These are phyloP conservation scores for Leccinum rimulosum DNA, from an alignment of 768 basidiomycete species.

Conservation along the genomic window DNA sequence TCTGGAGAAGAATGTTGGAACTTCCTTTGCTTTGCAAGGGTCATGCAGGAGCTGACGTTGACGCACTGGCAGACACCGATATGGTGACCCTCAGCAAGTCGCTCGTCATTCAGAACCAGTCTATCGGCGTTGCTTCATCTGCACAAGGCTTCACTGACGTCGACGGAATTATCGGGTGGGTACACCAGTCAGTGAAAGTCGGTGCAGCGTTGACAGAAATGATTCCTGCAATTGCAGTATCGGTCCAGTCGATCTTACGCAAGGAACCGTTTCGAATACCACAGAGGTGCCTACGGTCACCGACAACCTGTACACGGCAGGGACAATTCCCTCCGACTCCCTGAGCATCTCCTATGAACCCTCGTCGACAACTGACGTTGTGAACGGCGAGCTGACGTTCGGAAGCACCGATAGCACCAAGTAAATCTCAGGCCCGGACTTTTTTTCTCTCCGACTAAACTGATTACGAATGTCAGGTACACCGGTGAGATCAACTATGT, in stretches of 20 bases:
- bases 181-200: background rate
- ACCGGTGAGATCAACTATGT: slow-evolving; percentile 36
- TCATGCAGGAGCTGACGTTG: slow-evolving; percentile 1
- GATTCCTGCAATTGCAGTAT: slow-evolving; percentile 31
- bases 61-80: slow-evolving; percentile 39
- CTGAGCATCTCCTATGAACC: slow-evolving; percentile 55
- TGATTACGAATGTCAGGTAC: slow-evolving; percentile 20
- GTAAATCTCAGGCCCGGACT: slow-evolving; percentile 22
- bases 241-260: slow-evolving; percentile 51
- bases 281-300: slow-evolving; percentile 50
- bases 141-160: slow-evolving; percentile 43
- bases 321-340: slow-evolving; percentile 42
- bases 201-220: background rate
- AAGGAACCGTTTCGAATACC: slow-evolving; percentile 40
- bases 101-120: slow-evolving; percentile 46
- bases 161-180: slow-evolving; percentile 53
- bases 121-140: slow-evolving; percentile 45
- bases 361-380: slow-evolving; percentile 47
- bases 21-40: background rate
- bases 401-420: slow-evolving; percentile 48
- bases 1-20: slow-evolving; percentile 48
- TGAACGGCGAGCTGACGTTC: slow-evolving; percentile 58
- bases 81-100: slow-evolving; percentile 39
- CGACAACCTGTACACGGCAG: slow-evolving; percentile 52
- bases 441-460: background rate